Conservation (phyloP, 345 rosid genomes). For the Laguncularia racemosa region DNA sequence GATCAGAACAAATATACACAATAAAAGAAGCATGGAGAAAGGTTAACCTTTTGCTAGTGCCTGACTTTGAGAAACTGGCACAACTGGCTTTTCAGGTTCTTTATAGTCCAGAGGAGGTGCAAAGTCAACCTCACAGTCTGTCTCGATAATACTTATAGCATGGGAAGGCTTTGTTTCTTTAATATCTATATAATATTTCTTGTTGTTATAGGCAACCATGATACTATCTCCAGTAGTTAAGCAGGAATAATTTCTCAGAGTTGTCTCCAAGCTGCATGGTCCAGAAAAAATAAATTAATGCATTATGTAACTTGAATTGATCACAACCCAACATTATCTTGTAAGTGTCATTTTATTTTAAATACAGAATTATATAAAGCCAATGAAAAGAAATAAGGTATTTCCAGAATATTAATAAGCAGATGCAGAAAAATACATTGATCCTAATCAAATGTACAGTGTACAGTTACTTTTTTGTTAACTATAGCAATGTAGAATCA, state of each 20-base stretch:
- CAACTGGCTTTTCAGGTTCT: conserved; percentile 75
- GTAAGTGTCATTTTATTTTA: too few species aligned
- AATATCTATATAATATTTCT: conserved; percentile 94
- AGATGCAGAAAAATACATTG: too few species aligned
- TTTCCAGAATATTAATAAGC: too few species aligned
- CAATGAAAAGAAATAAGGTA: too few species aligned
- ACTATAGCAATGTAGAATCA: too few species aligned
- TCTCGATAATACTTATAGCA: conserved; percentile 96
- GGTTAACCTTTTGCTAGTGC: conserved; percentile 52
- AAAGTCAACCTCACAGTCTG: conserved; percentile 99
- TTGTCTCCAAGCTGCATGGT: conserved; percentile 79
- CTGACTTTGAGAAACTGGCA: conserved; percentile 39
- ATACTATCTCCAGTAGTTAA: conserved; percentile 95
- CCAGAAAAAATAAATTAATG: conserved; percentile 7
- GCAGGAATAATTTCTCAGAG: conserved; percentile 94
- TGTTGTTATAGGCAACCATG: conserved; percentile 98
- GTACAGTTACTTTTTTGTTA: too few species aligned
- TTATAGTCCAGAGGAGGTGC: conserved; percentile 98
- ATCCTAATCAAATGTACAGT: too few species aligned
- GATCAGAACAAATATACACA: background rate
- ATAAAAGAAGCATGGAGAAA: background rate
- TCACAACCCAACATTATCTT: conserved; percentile 1
- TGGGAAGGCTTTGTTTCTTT: conserved; percentile 88
- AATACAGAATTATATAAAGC: too few species aligned
- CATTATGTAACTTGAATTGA: background rate